Evolutionary conservation across 768 basidiomycete genomes (phyloP).

Genomic region (Hemileccinum rubropunctum): DNA sequence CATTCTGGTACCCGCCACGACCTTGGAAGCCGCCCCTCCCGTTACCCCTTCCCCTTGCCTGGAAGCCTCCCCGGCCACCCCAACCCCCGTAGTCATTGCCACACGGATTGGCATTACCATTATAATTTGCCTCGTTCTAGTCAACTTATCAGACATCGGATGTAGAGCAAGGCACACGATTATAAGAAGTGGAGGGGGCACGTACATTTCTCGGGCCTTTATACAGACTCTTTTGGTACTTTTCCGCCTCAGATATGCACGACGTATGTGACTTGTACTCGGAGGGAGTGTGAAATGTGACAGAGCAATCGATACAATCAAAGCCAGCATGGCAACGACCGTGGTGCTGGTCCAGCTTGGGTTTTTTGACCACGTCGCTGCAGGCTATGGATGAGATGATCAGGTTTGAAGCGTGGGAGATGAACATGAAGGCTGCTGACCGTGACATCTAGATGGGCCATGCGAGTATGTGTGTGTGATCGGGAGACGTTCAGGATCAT

Average conservation of each 20-base stretch:
- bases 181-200: neutral
- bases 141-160: neutral
- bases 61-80: slow-evolving; percentile 9
- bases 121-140: neutral
- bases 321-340: slow-evolving; percentile 61
- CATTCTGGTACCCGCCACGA: slow-evolving; percentile 25
- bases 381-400: slow-evolving; percentile 49
- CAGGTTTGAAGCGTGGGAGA: neutral
- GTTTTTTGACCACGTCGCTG: slow-evolving; percentile 88
- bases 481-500: neutral
- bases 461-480: slow-evolving; percentile 7
- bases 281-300: slow-evolving; percentile 69
- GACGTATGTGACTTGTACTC: slow-evolving; percentile 82
- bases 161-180: neutral
- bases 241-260: slow-evolving; percentile 90
- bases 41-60: slow-evolving; percentile 32
- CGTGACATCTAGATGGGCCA: slow-evolving; percentile 70
- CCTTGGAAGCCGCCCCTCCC: slow-evolving; percentile 32
- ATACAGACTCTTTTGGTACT: slow-evolving; percentile 86
- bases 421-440: slow-evolving; percentile 34
- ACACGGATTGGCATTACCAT: slow-evolving; percentile 8
- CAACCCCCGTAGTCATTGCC: slow-evolving; percentile 18
- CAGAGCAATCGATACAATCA: slow-evolving; percentile 88
- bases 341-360: slow-evolving; percentile 81
- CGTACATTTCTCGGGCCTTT: slow-evolving; percentile 64